A percentile compares a stretch with the other conserved stretches of the same genome.
These are phyloP conservation scores for Aphanomyces invadans DNA, from an alignment of 352 stramenopile species.

Conservation along the genomic window DNA sequence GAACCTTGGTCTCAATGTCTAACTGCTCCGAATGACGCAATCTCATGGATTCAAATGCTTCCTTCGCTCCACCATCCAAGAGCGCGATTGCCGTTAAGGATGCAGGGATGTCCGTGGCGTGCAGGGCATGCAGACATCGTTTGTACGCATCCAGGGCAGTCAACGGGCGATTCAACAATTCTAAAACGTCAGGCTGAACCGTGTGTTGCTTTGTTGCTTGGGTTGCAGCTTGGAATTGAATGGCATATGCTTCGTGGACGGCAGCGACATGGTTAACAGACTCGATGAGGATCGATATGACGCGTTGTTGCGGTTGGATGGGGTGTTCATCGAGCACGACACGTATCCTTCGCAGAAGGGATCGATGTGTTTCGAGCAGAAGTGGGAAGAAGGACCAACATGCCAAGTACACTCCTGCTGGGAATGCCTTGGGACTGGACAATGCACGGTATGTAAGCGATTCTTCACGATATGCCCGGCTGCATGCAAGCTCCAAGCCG, in stretches of 20 bases:
- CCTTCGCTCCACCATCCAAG: neutral
- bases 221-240: neutral
- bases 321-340: neutral
- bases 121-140: neutral
- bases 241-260: neutral
- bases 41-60: neutral
- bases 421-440: neutral
- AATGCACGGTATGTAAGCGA: neutral
- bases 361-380: constrained; percentile 5
- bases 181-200: neutral
- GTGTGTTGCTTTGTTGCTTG: neutral
- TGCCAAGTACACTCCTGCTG: constrained; percentile 4
- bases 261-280: neutral
- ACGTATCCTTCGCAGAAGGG: neutral
- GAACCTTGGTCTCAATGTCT: neutral
- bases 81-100: neutral
- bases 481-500: neutral
- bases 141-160: neutral
- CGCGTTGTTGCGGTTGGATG: neutral
- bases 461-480: neutral
- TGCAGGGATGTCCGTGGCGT: neutral
- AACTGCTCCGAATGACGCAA: neutral
- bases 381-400: constrained; percentile 13
- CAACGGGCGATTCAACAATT: neutral
- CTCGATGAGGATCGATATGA: neutral